These are phyloP conservation scores for Cyberlindnera mrakii DNA, from an alignment of 805 yeast species.

Conservation along the genomic window DNA sequence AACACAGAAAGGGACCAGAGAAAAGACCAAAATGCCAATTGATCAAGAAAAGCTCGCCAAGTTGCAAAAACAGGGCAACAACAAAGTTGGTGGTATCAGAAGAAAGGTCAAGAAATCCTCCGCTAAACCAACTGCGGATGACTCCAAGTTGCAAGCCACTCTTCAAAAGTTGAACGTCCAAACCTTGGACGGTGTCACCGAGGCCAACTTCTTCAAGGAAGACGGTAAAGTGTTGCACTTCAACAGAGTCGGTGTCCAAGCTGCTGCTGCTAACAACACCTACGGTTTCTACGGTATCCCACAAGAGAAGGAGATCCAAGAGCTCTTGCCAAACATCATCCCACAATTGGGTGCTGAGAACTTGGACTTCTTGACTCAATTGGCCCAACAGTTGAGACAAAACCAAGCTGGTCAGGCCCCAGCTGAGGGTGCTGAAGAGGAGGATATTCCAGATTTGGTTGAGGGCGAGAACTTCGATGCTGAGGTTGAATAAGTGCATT, in stretches of 20 bases:
- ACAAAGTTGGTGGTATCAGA: conserved; percentile 85
- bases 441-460: conserved; percentile 63
- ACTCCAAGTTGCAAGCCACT: conserved; percentile 83
- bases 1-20: conserved; percentile 5
- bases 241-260: conserved; percentile 94
- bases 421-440: conserved; percentile 46
- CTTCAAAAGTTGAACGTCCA: conserved; percentile 85
- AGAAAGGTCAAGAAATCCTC: conserved; percentile 80
- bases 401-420: conserved; percentile 40
- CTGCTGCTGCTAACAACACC: conserved; percentile 84
- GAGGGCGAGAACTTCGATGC: conserved; percentile 66
- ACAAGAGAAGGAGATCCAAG: conserved; percentile 87
- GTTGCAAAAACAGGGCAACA: conserved; percentile 78
- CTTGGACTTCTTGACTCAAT: conserved; percentile 78
- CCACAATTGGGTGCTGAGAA: conserved; percentile 97
- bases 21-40: conserved; percentile 54
- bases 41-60: conserved; percentile 94
- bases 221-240: conserved; percentile 96
- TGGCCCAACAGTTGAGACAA: conserved; percentile 83
- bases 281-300: conserved; percentile 93
- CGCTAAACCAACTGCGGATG: conserved; percentile 69
- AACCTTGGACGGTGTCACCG: conserved; percentile 85
- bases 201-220: conserved; percentile 95
- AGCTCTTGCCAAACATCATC: conserved; percentile 88
- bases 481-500: conserved; percentile 36